Evolutionary conservation across 306 rosid species (phyloP).

Genomic region (Cicer bijugum): DNA sequence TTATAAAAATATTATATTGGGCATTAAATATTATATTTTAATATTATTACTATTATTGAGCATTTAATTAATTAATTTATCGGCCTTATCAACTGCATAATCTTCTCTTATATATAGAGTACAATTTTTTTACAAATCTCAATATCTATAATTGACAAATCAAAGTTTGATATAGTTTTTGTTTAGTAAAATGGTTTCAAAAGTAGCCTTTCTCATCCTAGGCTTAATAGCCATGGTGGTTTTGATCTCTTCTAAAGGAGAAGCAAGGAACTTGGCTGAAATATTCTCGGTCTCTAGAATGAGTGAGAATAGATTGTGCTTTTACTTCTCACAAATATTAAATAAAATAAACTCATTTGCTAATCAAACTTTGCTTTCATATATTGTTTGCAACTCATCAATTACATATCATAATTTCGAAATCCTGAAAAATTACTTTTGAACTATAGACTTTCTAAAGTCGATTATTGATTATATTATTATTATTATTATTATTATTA

Average conservation of each 20-base stretch:
- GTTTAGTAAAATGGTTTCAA: slow-evolving; percentile 47
- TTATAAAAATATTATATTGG: no score
- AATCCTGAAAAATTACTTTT: no score
- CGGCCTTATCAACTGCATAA: background rate
- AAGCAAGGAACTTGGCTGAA: slow-evolving; percentile 31
- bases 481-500: background rate
- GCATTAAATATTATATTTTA: no score
- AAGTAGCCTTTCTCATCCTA: background rate
- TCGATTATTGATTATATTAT: no score
- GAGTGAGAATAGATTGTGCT: background rate
- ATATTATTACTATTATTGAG: background rate
- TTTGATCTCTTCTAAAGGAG: slow-evolving; percentile 11
- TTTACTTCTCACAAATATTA: background rate
- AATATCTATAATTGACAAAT: background rate
- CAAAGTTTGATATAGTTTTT: background rate
- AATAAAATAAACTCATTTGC: background rate
- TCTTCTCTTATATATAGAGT: slow-evolving; percentile 27
- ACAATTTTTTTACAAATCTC: background rate
- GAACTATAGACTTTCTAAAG: no score
- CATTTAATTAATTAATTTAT: background rate
- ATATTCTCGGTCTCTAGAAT: background rate
- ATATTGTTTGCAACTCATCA: no score
- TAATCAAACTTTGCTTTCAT: background rate
- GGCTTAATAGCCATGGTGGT: slow-evolving; percentile 43
- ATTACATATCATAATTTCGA: no score